These are phyloP conservation scores for Trichocladium antarcticum DNA, from an alignment of 495 filamentous ascomycete species.

Conservation along the genomic window DNA sequence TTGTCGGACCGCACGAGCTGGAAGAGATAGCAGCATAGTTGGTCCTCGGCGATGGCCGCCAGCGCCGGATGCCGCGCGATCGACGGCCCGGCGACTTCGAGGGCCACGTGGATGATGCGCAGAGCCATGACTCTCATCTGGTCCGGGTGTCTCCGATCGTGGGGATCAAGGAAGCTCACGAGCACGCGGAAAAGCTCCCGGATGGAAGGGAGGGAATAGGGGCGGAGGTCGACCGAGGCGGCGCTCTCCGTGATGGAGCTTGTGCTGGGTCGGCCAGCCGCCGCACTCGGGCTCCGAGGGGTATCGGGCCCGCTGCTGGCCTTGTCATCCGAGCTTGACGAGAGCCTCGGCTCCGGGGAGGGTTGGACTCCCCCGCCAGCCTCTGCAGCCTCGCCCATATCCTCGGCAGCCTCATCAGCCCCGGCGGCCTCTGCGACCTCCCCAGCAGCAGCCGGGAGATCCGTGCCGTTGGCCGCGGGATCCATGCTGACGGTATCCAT, in stretches of 20 bases:
- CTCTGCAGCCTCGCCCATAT: constrained; percentile 24
- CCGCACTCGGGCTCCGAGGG: constrained; percentile 6
- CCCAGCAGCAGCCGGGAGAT: constrained; percentile 22
- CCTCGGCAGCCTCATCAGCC: constrained; percentile 16
- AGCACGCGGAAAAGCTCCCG: constrained; percentile 87
- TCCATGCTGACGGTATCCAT: constrained; percentile 79
- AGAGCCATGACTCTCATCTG: constrained; percentile 95
- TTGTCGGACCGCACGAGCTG: constrained; percentile 95
- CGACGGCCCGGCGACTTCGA: constrained; percentile 91
- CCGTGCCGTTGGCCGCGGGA: constrained; percentile 66
- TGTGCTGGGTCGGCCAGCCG: constrained; percentile 23
- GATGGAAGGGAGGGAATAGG: constrained; percentile 89
- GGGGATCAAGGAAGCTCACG: constrained; percentile 88
- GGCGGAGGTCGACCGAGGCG: constrained; percentile 53
- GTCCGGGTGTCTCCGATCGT: constrained; percentile 84
- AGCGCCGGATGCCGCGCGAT: constrained; percentile 89
- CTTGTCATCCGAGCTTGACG: constrained; percentile 36
- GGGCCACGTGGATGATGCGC: constrained; percentile 90
- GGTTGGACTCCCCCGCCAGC: constrained; percentile 24
- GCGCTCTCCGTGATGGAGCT: constrained; percentile 27
- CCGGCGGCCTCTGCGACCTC: constrained; percentile 16
- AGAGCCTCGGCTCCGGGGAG: constrained; percentile 37
- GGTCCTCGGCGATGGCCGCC: constrained; percentile 80
- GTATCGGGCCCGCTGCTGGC: constrained; percentile 20
- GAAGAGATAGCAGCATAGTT: constrained; percentile 88